A percentile compares a stretch with the other conserved stretches of the same genome.
Conservation (phyloP, 495 filamentous ascomycete genomes). For the Sordaria brevicollis region DNA sequence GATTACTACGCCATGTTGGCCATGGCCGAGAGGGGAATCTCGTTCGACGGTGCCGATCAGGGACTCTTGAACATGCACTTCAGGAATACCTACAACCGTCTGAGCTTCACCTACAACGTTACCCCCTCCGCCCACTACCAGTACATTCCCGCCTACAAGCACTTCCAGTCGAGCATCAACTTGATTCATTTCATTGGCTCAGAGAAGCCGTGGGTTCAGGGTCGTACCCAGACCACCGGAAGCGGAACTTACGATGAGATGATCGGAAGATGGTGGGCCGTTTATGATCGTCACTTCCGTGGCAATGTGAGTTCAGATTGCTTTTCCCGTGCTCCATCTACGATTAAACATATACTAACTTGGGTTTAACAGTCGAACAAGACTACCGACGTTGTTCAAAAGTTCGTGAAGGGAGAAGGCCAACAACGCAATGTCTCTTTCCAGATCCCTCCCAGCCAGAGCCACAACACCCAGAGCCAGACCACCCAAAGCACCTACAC, state of each 20-base stretch:
- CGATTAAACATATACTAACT: constrained; percentile 7
- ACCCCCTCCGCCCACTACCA: constrained; percentile 92
- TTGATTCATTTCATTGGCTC: constrained; percentile 89
- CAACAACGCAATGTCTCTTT: constrained; percentile 15
- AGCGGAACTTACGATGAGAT: constrained; percentile 68
- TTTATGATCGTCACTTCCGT: constrained; percentile 78
- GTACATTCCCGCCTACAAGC: constrained; percentile 86
- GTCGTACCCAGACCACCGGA: constrained; percentile 46
- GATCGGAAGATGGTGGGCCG: constrained; percentile 76
- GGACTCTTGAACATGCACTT: constrained; percentile 95
- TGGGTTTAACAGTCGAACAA: neutral
- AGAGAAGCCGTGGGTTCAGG: constrained; percentile 79
- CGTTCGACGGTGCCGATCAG: constrained; percentile 96
- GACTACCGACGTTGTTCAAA: constrained; percentile 34
- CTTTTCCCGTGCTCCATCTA: neutral
- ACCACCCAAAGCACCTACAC: neutral
- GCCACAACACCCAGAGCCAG: constrained; percentile 13
- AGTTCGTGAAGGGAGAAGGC: constrained; percentile 44
- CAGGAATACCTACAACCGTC: constrained; percentile 62
- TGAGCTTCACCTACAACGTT: constrained; percentile 95
- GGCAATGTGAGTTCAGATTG: constrained; percentile 29
- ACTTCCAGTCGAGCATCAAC: constrained; percentile 79
- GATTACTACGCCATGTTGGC: constrained; percentile 78
- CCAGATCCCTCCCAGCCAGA: constrained; percentile 10
- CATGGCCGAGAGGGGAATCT: constrained; percentile 74